Percentiles rank a stretch among this genome's conserved stretches.
Evolutionary conservation across 148 eudicot species (phyloP).

Genomic region (Rhododendron simsii): DNA sequence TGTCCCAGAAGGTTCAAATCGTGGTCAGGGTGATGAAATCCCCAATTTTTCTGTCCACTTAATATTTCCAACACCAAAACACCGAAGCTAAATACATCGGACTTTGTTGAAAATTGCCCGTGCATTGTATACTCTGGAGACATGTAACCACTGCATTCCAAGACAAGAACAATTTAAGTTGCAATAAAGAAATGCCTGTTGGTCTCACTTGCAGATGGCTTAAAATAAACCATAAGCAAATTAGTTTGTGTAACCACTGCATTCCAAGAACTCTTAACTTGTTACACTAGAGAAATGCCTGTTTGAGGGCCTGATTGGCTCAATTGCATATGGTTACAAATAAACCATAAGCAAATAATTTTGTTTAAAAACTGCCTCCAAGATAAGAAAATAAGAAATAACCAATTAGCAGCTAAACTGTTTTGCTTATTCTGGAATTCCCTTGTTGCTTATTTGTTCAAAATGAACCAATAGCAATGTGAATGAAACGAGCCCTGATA

Average conservation of each 20-base stretch:
- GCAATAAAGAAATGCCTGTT: background rate
- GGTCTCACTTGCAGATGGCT: background rate
- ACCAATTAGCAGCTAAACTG: background rate
- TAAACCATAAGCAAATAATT: background rate
- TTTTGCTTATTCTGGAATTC: background rate
- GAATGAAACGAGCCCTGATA: background rate
- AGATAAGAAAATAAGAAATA: background rate
- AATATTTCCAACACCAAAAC: constrained; percentile 20
- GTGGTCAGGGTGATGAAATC: constrained; percentile 17
- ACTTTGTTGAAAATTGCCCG: constrained; percentile 20
- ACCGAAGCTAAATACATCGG: constrained; percentile 24
- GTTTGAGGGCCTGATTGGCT: background rate
- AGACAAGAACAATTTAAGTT: background rate
- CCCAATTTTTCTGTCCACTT: constrained; percentile 19
- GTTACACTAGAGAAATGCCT: background rate
- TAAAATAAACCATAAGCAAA: background rate
- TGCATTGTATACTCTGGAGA: constrained; percentile 19
- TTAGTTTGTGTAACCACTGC: background rate
- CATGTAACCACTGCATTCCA: constrained; percentile 20
- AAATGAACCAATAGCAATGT: background rate
- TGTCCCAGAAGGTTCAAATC: constrained; percentile 23
- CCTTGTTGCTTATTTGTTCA: background rate
- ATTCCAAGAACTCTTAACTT: background rate
- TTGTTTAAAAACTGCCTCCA: background rate
- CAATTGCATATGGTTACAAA: background rate